These are phyloP conservation scores for Saururus chinensis DNA, from an alignment of 164 flowering plant species.

Conservation along the genomic window DNA sequence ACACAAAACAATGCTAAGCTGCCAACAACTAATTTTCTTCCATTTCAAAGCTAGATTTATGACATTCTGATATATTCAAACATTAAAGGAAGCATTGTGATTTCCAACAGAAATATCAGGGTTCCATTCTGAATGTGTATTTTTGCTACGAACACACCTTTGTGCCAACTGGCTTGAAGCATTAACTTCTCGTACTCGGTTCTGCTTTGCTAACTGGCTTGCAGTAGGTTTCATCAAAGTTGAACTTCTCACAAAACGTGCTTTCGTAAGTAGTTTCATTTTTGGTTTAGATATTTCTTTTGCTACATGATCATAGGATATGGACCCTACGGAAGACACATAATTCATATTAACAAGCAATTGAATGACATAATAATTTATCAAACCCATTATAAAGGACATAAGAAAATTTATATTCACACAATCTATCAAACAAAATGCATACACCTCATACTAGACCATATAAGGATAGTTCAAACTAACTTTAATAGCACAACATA, in stretches of 20 bases:
- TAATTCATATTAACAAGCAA: too few species aligned
- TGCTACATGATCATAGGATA: background rate
- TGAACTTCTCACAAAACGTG: conserved; percentile 39
- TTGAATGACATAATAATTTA: too few species aligned
- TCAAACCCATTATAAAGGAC: background rate
- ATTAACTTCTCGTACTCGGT: conserved; percentile 20
- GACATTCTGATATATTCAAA: too few species aligned
- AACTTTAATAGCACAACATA: too few species aligned
- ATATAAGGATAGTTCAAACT: too few species aligned
- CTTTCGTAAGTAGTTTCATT: conserved; percentile 20
- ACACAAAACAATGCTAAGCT: too few species aligned
- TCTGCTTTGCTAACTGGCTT: conserved; percentile 90
- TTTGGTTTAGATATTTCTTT: conserved; percentile 6
- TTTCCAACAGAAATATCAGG: background rate
- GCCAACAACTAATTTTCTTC: too few species aligned
- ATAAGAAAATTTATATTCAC: too few species aligned
- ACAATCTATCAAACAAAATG: too few species aligned
- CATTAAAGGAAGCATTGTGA: too few species aligned
- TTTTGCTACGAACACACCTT: conserved; percentile 10
- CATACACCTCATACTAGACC: too few species aligned
- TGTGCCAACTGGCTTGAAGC: conserved; percentile 28
- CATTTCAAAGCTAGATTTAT: too few species aligned
- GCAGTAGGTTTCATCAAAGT: conserved; percentile 98
- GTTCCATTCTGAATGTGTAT: background rate
- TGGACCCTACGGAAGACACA: background rate